These are phyloP conservation scores for Cerrena zonata DNA, from an alignment of 1,284 basidiomycete species.

Conservation along the genomic window DNA sequence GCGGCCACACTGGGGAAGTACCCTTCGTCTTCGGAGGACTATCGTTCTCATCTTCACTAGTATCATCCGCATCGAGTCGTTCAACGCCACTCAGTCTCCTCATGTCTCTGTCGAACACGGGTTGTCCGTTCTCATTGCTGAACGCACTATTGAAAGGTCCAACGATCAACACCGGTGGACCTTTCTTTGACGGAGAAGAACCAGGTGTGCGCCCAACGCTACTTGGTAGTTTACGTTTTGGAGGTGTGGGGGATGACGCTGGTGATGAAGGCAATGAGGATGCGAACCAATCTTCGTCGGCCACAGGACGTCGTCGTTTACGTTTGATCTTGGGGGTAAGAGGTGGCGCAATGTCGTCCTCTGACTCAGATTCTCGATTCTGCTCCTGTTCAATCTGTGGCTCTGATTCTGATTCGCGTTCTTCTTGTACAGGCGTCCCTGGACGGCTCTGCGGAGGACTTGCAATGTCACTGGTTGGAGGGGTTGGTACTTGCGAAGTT, in stretches of 20 bases:
- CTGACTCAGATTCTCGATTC: too few relatives aligned
- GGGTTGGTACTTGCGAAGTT: slow-evolving; percentile 10
- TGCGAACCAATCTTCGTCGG: background rate
- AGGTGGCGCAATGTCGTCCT: background rate
- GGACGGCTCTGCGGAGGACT: background rate
- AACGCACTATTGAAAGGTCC: slow-evolving; percentile 23
- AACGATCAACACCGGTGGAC: slow-evolving; percentile 20
- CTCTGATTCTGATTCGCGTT: too few relatives aligned
- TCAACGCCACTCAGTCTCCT: slow-evolving; percentile 12
- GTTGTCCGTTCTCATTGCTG: slow-evolving; percentile 14
- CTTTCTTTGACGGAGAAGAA: slow-evolving; percentile 10
- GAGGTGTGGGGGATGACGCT: slow-evolving; percentile 6
- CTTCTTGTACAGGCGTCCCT: background rate
- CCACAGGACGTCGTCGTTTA: background rate
- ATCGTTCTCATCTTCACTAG: background rate
- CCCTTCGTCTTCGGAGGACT: background rate
- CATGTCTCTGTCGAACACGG: slow-evolving; percentile 8
- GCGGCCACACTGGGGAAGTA: too few relatives aligned
- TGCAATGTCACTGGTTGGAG: slow-evolving; percentile 9
- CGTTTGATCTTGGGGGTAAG: background rate
- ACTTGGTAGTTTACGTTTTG: slow-evolving; percentile 7
- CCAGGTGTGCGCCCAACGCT: slow-evolving; percentile 13
- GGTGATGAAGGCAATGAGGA: background rate
- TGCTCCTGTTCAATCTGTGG: too few relatives aligned
- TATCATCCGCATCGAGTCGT: too few relatives aligned